A percentile compares a stretch with the other conserved stretches of the same genome.
phyloP scores from a whole-genome alignment of 805 yeast species.

The Nakazawaea laoshanensis region DNA sequence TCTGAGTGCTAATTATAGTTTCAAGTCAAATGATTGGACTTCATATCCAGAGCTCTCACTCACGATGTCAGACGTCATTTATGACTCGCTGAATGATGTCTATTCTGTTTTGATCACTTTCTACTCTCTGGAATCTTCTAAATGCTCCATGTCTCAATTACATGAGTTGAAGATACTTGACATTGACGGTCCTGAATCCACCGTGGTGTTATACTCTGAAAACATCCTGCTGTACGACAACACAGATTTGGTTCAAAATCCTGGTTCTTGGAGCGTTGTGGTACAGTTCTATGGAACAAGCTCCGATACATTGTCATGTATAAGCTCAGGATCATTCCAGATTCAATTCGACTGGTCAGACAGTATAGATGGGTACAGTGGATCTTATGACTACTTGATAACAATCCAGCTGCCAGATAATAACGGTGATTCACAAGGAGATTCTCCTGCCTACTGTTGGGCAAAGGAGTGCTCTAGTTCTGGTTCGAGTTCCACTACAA shows the following conservation, averaged over 20 bases:
- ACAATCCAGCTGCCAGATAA: background rate
- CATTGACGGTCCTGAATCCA: background rate
- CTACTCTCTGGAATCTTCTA: background rate
- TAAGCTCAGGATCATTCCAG: conserved; percentile 1
- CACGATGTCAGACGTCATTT: background rate
- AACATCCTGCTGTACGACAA: background rate
- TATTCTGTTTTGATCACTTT: background rate
- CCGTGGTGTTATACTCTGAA: background rate
- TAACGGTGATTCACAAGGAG: background rate
- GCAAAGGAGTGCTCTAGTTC: background rate
- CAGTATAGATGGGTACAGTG: background rate
- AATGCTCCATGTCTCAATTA: background rate
- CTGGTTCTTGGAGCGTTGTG: conserved; percentile 1
- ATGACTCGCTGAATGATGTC: background rate
- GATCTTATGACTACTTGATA: background rate
- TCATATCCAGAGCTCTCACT: background rate
- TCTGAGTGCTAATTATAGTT: too few species aligned
- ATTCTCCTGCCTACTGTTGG: conserved; percentile 2
- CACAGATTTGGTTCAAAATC: background rate
- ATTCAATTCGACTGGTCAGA: background rate
- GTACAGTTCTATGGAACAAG: conserved; percentile 1
- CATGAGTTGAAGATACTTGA: conserved; percentile 1
- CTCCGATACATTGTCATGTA: too few species aligned
- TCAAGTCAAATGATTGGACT: conserved; percentile 3
- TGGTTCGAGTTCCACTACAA: background rate